Conservation (phyloP, 1,284 basidiomycete genomes). For the Puccinia triticina region DNA sequence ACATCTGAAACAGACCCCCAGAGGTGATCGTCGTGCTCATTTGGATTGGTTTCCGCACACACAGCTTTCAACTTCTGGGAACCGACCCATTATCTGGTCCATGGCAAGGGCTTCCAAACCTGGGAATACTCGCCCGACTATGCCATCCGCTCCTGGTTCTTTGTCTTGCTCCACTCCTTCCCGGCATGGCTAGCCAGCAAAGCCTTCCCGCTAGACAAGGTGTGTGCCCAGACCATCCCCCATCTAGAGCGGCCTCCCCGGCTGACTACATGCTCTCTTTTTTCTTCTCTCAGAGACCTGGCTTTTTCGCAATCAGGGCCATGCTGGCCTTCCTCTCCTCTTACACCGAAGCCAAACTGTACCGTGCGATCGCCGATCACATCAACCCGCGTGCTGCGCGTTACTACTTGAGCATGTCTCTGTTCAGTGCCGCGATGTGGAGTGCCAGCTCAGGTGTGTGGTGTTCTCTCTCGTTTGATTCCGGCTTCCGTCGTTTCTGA, state of each 20-base stretch:
- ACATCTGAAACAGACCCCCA: background rate
- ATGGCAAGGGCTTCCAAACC: slow-evolving; percentile 88
- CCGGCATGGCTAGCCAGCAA: slow-evolving; percentile 60
- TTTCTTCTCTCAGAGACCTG: slow-evolving; percentile 67
- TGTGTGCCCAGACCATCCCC: slow-evolving; percentile 49
- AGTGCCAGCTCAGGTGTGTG: slow-evolving; percentile 75
- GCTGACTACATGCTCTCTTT: slow-evolving; percentile 18
- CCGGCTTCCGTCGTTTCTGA: background rate
- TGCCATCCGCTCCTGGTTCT: slow-evolving; percentile 91
- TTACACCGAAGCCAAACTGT: slow-evolving; percentile 80
- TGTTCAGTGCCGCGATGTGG: slow-evolving; percentile 91
- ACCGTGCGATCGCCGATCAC: slow-evolving; percentile 75
- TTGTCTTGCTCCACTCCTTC: slow-evolving; percentile 73
- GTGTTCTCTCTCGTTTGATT: background rate
- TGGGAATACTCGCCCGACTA: slow-evolving; percentile 94
- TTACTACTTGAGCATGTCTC: slow-evolving; percentile 82
- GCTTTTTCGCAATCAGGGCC: slow-evolving; percentile 86
- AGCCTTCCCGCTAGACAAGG: slow-evolving; percentile 62
- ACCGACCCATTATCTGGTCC: slow-evolving; percentile 84
- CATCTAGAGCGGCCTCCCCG: slow-evolving; percentile 59
- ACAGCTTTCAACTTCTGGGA: slow-evolving; percentile 99
- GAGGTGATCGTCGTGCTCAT: background rate
- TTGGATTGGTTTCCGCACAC: background rate
- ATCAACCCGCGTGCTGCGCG: slow-evolving; percentile 87
- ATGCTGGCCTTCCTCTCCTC: slow-evolving; percentile 75